Percentiles rank a stretch among this genome's conserved stretches.
Conservation (phyloP, 176 grass and related monocot species). For the Tillandsia fasciculata region DNA sequence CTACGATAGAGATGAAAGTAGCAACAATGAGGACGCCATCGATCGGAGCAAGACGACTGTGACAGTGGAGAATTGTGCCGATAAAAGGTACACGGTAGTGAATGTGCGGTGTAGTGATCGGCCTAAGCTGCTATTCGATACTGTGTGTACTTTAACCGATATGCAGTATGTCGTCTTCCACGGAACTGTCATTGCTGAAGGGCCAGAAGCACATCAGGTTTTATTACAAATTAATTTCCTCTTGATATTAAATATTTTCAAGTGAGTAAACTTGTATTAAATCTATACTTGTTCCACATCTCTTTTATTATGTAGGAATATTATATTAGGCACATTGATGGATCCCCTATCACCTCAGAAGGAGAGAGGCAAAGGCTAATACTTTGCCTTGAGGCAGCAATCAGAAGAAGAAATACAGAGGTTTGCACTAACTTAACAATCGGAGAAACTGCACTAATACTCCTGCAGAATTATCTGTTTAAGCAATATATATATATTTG, state of each 20-base stretch:
- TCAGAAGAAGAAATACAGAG: slow-evolving; percentile 22
- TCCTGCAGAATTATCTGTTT: too few species aligned
- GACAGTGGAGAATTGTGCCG: slow-evolving; percentile 14
- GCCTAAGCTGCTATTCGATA: slow-evolving; percentile 19
- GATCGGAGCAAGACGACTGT: slow-evolving; percentile 4
- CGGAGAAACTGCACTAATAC: too few species aligned
- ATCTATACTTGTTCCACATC: background rate
- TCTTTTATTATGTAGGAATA: slow-evolving; percentile 16
- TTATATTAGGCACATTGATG: slow-evolving; percentile 19
- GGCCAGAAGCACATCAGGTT: slow-evolving; percentile 28
- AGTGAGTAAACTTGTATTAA: background rate
- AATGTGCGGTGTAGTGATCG: slow-evolving; percentile 18
- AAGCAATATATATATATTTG: too few species aligned
- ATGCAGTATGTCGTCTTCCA: slow-evolving; percentile 29
- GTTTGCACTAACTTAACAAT: background rate
- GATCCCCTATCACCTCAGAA: slow-evolving; percentile 19
- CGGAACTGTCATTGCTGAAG: slow-evolving; percentile 21
- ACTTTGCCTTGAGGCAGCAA: slow-evolving; percentile 28
- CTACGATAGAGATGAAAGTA: slow-evolving; percentile 3
- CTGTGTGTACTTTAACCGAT: slow-evolving; percentile 18
- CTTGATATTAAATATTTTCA: background rate
- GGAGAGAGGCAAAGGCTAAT: slow-evolving; percentile 21
- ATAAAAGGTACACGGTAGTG: slow-evolving; percentile 20
- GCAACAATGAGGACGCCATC: background rate
- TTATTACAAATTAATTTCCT: background rate